Base-by-base conservation (phyloP, 768 basidiomycete species). In the Termitomyces sp. region DNA sequence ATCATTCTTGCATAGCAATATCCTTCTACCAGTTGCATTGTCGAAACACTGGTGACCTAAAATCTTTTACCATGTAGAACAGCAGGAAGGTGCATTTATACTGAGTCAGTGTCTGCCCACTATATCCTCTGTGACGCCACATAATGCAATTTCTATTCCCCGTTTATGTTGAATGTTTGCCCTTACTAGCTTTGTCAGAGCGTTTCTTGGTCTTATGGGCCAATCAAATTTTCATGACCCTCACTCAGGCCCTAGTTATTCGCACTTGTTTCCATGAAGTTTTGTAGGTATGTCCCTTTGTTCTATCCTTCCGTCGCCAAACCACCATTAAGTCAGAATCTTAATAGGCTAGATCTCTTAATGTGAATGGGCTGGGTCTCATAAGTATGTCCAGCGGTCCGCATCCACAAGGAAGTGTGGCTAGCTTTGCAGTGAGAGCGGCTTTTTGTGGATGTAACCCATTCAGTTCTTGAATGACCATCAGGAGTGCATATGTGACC, bases 401-500 rank as follows among this genome's bases (percentile, higher is more conserved):
- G 34, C 10, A 9, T 5, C 34, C 12, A 9, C 31, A 32, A 32
- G 95, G 95, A 2, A 92, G 92, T 66, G 66, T 91, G 46, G 75
- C 77, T 27, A 95, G 92, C 70, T 96, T 97, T 69, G 89, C 77
- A 2, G 90, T 95, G 10, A 77, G 85, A 62, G 82, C 78, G 6
- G 74, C 80, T 5, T 77, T 92, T 11, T 93, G 88, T 70, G 65
- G 74, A 35, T 92, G 89, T 65, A 89, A 90, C 66, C 89, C 89
- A n/a, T 90, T 91, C 65, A 73, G 34, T 38, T 21, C 52, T 29
- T 60, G 51, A 53, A 29, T 16, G 11, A 6, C 31, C 9, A 35
- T 21, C 4, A 27, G 4, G 31, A 4, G n/a, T n/a, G n/a, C n/a
- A n/a, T n/a, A n/a, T n/a, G n/a, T n/a, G n/a, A n/a, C n/a, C n/a